Percentiles rank a stretch among this genome's conserved stretches.
These are phyloP conservation scores for Yamadazyma songkhlaensis DNA, from an alignment of 1,139 yeast species.

Conservation along the genomic window DNA sequence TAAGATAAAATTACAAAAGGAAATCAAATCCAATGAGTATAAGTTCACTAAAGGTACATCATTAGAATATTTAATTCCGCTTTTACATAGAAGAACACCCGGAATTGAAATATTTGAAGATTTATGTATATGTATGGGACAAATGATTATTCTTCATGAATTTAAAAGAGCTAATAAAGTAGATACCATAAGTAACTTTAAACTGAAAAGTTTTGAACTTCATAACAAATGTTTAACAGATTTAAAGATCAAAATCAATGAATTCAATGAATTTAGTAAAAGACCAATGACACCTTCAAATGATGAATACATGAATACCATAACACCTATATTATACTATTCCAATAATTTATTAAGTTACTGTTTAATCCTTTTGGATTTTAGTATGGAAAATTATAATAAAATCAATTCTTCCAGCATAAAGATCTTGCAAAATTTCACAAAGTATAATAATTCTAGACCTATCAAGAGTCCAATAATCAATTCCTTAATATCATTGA, in stretches of 20 bases:
- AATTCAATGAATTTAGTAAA: constrained; percentile 6
- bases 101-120: constrained; percentile 10
- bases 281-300: constrained; percentile 6
- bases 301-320: constrained; percentile 11
- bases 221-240: constrained; percentile 16
- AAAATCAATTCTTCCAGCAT: constrained; percentile 16
- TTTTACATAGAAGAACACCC: constrained; percentile 2
- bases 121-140: constrained; percentile 19
- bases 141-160: constrained; percentile 16
- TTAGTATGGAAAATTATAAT: constrained; percentile 19
- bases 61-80: constrained; percentile 10
- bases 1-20: constrained; percentile 4
- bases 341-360: constrained; percentile 18
- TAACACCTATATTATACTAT: constrained; percentile 17
- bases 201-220: constrained; percentile 16
- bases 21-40: constrained; percentile 11
- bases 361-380: constrained; percentile 19
- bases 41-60: constrained; percentile 11
- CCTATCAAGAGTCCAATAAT: constrained; percentile 5
- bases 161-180: constrained; percentile 7
- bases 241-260: constrained; percentile 7
- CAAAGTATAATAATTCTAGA: constrained; percentile 11
- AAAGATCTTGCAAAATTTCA: constrained; percentile 12
- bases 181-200: constrained; percentile 5
- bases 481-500: constrained; percentile 7